These are phyloP conservation scores for Wickerhamiella lipophila DNA, from an alignment of 805 yeast genomes.

Conservation along the genomic window DNA sequence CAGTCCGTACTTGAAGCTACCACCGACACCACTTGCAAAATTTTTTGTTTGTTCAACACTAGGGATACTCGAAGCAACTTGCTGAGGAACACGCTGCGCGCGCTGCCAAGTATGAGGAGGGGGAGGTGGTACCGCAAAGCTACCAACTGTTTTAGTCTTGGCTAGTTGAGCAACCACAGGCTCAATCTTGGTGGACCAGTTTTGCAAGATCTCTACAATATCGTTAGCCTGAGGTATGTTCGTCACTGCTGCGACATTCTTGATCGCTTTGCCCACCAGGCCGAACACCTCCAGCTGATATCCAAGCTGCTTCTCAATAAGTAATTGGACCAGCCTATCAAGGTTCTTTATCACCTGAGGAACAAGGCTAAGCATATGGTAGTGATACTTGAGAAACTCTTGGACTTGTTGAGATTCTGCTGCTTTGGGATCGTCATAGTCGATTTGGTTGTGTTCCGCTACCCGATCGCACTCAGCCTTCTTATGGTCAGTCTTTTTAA, in stretches of 20 bases:
- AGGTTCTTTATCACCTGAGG: slow-evolving; percentile 7
- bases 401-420: slow-evolving; percentile 6
- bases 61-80: slow-evolving; percentile 1
- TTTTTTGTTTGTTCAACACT: slow-evolving; percentile 2
- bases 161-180: neutral
- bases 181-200: slow-evolving; percentile 6
- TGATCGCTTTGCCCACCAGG: neutral
- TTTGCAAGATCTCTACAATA: neutral
- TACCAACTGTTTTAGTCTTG: slow-evolving; percentile 2
- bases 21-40: slow-evolving; percentile 3
- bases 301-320: neutral
- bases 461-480: slow-evolving; percentile 8
- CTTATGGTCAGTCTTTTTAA: slow-evolving; percentile 6
- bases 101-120: slow-evolving; percentile 5
- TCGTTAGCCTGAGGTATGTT: neutral
- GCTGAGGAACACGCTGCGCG: slow-evolving; percentile 1
- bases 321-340: neutral
- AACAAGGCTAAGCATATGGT: slow-evolving; percentile 5
- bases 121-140: slow-evolving; percentile 2
- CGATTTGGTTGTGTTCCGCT: neutral
- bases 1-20: slow-evolving; percentile 5
- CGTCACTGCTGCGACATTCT: neutral
- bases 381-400: slow-evolving; percentile 2
- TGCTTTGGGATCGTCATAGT: slow-evolving; percentile 1
- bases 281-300: neutral